A percentile compares a stretch with the other conserved stretches of the same genome.
Evolutionary conservation across 331 rosid genomes (phyloP).

Genomic region (Erythrophleum ivorense): DNA sequence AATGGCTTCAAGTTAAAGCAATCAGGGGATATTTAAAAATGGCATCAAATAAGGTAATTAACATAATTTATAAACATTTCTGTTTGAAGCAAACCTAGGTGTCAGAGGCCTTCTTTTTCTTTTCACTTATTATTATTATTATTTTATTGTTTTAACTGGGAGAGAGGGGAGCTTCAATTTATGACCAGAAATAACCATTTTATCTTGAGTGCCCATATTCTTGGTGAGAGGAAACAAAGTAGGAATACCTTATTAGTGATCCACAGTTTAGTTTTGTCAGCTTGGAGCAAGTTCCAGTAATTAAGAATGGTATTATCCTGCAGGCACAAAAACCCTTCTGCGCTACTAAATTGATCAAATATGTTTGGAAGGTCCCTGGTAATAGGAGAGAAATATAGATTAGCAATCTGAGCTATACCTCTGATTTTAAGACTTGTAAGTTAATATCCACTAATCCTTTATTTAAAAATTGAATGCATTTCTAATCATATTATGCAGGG

Average conservation of each 20-base stretch:
- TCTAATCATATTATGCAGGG: too few species aligned
- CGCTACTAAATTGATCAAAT: slow-evolving; percentile 75
- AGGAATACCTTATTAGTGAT: slow-evolving; percentile 76
- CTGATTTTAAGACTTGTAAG: slow-evolving; percentile 4
- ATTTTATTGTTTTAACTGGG: too few species aligned
- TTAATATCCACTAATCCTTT: too few species aligned
- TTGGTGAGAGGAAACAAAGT: slow-evolving; percentile 31
- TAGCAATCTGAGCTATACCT: slow-evolving; percentile 29
- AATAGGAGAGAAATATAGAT: slow-evolving; percentile 28
- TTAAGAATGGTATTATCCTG: slow-evolving; percentile 93
- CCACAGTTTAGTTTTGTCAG: slow-evolving; percentile 92
- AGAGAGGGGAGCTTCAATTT: too few species aligned
- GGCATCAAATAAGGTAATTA: not conserved
- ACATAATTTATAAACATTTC: slow-evolving; percentile 19
- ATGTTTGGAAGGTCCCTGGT: slow-evolving; percentile 85
- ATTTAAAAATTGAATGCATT: too few species aligned
- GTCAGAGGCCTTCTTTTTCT: too few species aligned
- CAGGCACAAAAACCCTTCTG: slow-evolving; percentile 89
- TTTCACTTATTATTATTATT: too few species aligned
- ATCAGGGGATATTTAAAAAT: slow-evolving; percentile 14
- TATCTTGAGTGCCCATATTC: not conserved
- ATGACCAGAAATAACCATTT: too few species aligned
- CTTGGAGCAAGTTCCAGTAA: slow-evolving; percentile 92
- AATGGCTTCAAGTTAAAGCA: not conserved
- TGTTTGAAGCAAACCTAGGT: not conserved